Evolutionary conservation across 1,284 basidiomycete genomes (phyloP), one percentile per base, ranked within the genome.

Genomic region (Moniliophthora roreri): DNA sequence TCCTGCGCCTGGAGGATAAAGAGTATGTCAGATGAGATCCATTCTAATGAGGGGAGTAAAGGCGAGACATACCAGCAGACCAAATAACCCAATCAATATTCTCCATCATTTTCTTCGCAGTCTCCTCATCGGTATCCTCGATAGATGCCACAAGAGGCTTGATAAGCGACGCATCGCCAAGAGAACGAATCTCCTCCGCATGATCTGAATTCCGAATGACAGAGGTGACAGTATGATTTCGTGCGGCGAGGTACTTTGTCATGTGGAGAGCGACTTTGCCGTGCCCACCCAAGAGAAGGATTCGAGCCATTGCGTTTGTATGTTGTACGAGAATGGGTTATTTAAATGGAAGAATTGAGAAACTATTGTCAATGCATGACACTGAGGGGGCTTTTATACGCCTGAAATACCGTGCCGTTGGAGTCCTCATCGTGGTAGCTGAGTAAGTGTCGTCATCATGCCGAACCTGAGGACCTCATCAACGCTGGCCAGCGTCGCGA

Each of bases 171-270:
- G 44, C 13, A 15, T 46, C 24, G 16, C 24, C 44, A 23, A 46
- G 13, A 32, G 44, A 23, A 15, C 44, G 44, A 41, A 53, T 53
- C 34, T 53, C 51, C 11, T 35, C 23, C 15, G 40, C 46, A 15
- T 53, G 51, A 35, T 37, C 44, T 24, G 44, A 16, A 45, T 48
- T 48, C 24, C 51, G 51, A 16, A 53, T 53, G 24, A 53, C 28
- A 23, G 51, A 53, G 1, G 51, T 53, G 2, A 53, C 51, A 9
- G 45, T 36, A 23, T 53, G 44, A 3, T 48, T 48, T 3, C 44
- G 44, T n/a, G 44, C 23, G 6, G 44, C 44, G 11, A 46, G 24
- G 24, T 28, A 16, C 18, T 32, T 23, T 8, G 44, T 46, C 44
- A 46, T 46, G 26, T 46, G 9, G n/a, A 46, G n/a, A 13, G 44